These are phyloP conservation scores for Aurifilum marmelostoma DNA, from an alignment of 2,329 filamentous ascomycete species.

Conservation along the genomic window DNA sequence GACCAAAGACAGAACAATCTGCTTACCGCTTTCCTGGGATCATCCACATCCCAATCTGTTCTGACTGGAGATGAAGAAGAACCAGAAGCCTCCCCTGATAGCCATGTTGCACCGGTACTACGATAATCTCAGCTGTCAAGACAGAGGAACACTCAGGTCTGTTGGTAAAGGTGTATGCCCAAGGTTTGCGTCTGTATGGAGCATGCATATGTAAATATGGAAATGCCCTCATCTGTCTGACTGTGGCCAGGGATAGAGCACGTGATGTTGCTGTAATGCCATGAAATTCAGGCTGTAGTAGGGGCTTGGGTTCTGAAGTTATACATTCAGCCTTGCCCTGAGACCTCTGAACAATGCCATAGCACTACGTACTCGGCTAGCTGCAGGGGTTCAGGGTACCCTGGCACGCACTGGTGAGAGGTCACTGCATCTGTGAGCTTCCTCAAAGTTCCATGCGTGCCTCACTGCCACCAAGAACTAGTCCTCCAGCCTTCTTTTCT, in stretches of 20 bases:
- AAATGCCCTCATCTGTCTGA: not conserved
- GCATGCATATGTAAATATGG: too few relatives aligned
- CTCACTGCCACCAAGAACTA: not conserved
- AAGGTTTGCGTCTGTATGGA: too few relatives aligned
- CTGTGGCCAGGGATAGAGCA: not conserved
- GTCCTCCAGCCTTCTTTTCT: constrained; percentile 1
- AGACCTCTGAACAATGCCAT: not conserved
- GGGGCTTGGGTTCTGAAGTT: not conserved
- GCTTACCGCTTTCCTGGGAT: not conserved
- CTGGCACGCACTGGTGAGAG: not conserved
- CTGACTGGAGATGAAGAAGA: not conserved
- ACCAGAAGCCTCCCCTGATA: not conserved
- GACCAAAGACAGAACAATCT: not conserved
- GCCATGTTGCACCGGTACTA: not conserved
- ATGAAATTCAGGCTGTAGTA: not conserved
- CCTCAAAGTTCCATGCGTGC: constrained; percentile 11
- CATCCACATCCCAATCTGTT: not conserved
- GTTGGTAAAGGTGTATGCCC: too few relatives aligned
- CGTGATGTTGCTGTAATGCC: not conserved
- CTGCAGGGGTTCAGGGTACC: not conserved
- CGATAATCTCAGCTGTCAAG: not conserved
- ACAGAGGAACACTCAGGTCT: not conserved
- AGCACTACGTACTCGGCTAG: too few relatives aligned
- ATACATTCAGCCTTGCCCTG: not conserved
- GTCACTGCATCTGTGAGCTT: not conserved